Evolutionary conservation across 768 basidiomycete species (phyloP).

Genomic region (Phaeotremella skinneri): DNA sequence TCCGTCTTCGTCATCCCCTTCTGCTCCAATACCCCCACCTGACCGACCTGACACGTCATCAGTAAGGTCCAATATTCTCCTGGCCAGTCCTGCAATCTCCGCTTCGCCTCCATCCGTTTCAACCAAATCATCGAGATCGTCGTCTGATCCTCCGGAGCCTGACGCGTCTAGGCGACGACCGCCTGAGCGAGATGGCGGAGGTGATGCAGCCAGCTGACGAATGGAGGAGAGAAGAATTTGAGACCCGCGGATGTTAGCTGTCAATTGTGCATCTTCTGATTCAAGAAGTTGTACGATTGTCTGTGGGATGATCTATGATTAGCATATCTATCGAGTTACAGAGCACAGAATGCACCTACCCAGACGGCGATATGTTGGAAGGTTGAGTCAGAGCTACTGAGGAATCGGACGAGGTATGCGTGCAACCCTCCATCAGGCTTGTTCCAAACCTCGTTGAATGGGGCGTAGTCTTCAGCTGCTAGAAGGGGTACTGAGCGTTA

Average conservation of each 20-base stretch:
- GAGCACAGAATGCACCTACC: constrained; percentile 49
- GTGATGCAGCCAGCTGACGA: constrained; percentile 65
- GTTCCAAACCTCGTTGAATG: constrained; percentile 97
- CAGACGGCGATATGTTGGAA: constrained; percentile 99
- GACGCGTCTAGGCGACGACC: constrained; percentile 20
- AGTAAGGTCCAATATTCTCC: constrained; percentile 81
- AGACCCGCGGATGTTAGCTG: constrained; percentile 84
- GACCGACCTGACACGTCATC: constrained; percentile 54
- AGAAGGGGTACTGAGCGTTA: neutral
- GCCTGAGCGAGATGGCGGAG: constrained; percentile 37
- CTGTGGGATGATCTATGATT: constrained; percentile 21
- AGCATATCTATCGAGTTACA: neutral
- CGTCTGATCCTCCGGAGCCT: constrained; percentile 65
- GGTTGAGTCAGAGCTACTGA: constrained; percentile 88
- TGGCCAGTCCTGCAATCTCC: constrained; percentile 81
- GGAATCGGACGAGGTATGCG: constrained; percentile 86
- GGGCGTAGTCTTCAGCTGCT: constrained; percentile 73
- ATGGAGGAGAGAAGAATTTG: constrained; percentile 79
- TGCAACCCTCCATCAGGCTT: constrained; percentile 97
- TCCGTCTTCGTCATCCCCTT: constrained; percentile 13
- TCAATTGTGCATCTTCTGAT: constrained; percentile 89
- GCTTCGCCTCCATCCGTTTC: constrained; percentile 65
- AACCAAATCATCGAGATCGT: constrained; percentile 55
- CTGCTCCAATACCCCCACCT: constrained; percentile 8
- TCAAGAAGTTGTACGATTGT: constrained; percentile 96